Conservation (phyloP, 2,329 filamentous ascomycete species). For the Spiromastix sp. region DNA sequence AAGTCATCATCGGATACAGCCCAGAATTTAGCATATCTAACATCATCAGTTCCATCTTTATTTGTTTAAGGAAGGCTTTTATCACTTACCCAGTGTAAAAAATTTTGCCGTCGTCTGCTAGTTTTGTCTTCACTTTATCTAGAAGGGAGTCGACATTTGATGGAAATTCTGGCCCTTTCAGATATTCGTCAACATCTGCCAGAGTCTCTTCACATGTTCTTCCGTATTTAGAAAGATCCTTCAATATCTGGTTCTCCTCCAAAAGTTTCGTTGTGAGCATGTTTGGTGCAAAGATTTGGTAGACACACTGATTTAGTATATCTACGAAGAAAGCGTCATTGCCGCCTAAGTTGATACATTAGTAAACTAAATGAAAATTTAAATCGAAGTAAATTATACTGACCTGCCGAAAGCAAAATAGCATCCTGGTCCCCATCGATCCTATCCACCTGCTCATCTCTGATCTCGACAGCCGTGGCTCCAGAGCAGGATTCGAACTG, state of each 20-base stretch:
- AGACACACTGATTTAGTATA: constrained; percentile 1
- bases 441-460: neutral
- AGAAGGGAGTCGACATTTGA: neutral
- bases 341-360: neutral
- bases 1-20: neutral
- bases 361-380: neutral
- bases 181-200: neutral
- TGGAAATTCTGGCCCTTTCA: neutral
- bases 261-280: neutral
- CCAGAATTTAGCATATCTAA: constrained; percentile 2
- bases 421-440: neutral
- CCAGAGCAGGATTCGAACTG: constrained; percentile 2
- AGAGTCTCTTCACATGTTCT: neutral
- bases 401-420: constrained; percentile 1
- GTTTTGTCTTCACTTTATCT: neutral
- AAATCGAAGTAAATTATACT: neutral
- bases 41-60: neutral
- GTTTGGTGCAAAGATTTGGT: neutral
- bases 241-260: neutral
- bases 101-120: neutral
- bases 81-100: constrained; percentile 1
- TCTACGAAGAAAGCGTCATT: neutral
- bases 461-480: neutral
- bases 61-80: neutral
- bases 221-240: neutral